Conservation (phyloP, 495 filamentous ascomycete genomes). For the Darksidea phi region DNA sequence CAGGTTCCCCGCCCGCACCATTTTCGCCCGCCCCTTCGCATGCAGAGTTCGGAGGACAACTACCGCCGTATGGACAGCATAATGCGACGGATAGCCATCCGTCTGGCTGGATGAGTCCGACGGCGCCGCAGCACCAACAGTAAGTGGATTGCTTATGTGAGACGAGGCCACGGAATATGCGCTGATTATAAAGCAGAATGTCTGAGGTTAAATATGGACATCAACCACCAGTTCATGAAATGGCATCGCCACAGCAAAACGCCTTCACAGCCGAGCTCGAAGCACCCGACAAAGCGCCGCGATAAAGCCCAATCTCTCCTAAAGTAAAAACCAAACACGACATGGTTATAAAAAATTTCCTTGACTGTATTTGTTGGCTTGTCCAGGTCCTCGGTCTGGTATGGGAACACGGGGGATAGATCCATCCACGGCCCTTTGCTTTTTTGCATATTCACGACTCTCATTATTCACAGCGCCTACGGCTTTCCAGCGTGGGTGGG, state of each 20-base stretch:
- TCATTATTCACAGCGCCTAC: too few relatives aligned
- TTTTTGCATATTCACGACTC: too few relatives aligned
- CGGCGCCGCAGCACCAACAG: neutral
- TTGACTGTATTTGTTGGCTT: too few relatives aligned
- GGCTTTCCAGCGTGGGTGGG: too few relatives aligned
- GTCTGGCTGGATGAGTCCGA: constrained; percentile 20
- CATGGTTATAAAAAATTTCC: too few relatives aligned
- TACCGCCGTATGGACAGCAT: constrained; percentile 11
- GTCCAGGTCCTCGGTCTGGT: too few relatives aligned
- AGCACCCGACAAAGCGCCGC: constrained; percentile 15
- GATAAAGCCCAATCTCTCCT: too few relatives aligned
- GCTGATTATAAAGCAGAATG: constrained; percentile 15
- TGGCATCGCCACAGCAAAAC: constrained; percentile 3
- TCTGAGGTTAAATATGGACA: constrained; percentile 3
- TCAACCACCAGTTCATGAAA: neutral
- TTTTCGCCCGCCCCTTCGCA: constrained; percentile 7
- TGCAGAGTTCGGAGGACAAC: constrained; percentile 3
- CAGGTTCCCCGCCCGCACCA: neutral
- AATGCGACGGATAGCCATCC: constrained; percentile 10
- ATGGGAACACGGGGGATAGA: too few relatives aligned
- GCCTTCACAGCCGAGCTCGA: constrained; percentile 20
- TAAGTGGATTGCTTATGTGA: neutral
- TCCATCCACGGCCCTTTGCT: too few relatives aligned
- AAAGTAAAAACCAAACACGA: too few relatives aligned
- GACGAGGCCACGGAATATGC: neutral